Percentiles rank a stretch among this genome's conserved stretches.
Evolutionary conservation across 2,329 filamentous ascomycete species (phyloP).

Genomic region (Coleophoma cylindrospora): DNA sequence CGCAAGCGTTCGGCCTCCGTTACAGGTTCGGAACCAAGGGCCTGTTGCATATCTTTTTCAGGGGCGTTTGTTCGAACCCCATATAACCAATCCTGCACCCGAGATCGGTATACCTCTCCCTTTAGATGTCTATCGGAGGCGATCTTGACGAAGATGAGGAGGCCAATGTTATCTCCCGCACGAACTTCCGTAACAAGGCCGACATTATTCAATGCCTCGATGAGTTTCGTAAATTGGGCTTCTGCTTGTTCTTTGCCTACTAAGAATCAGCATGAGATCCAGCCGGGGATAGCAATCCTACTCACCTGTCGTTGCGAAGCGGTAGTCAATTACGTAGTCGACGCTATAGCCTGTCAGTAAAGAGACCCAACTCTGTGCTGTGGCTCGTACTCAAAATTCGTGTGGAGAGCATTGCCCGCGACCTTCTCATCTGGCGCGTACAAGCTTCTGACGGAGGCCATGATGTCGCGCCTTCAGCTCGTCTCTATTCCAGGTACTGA

Average conservation of each 20-base stretch:
- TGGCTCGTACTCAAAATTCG: conserved; percentile 36
- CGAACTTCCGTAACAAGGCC: conserved; percentile 89
- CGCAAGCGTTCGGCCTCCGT: conserved; percentile 85
- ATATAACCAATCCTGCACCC: conserved; percentile 91
- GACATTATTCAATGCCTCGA: conserved; percentile 68
- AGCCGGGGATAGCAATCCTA: neutral
- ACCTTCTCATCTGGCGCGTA: conserved; percentile 13
- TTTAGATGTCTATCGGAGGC: conserved; percentile 70
- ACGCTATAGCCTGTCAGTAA: conserved; percentile 44
- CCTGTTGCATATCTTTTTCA: conserved; percentile 62
- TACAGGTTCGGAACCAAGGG: conserved; percentile 69
- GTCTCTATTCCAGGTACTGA: neutral
- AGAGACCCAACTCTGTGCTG: neutral
- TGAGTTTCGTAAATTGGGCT: conserved; percentile 71
- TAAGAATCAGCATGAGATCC: conserved; percentile 5
- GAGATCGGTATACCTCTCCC: conserved; percentile 77
- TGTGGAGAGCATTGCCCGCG: conserved; percentile 16
- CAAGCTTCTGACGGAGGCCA: conserved; percentile 21
- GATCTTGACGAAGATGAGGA: conserved; percentile 80
- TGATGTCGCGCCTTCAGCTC: conserved; percentile 6
- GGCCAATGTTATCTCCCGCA: conserved; percentile 65
- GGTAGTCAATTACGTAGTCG: conserved; percentile 83
- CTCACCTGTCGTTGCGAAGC: conserved; percentile 62
- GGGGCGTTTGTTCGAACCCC: conserved; percentile 78
- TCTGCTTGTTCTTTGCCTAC: conserved; percentile 65